Conservation (phyloP, 257 asterid species). For the Cynanchum wilfordii region DNA sequence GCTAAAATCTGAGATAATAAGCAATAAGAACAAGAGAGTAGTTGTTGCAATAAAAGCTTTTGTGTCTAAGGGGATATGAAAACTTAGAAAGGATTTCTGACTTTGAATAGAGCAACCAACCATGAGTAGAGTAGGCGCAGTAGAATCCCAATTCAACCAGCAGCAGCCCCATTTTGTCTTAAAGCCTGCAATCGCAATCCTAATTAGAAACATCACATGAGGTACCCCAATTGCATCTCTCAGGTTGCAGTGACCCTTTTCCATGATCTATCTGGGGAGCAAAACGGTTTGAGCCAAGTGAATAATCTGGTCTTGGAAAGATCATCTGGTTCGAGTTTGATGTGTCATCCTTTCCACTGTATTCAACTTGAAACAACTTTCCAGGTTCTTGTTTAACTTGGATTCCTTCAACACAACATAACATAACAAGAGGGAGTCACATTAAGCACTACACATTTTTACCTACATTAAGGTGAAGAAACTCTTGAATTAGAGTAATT, state of each 20-base stretch:
- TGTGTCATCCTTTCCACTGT: conserved; percentile 22
- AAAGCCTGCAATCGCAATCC: conserved; percentile 24
- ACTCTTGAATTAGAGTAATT: neutral
- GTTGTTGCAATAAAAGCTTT: conserved; percentile 15
- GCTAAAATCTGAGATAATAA: conserved; percentile 2
- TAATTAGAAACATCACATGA: conserved; percentile 32
- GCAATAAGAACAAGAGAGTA: conserved; percentile 10
- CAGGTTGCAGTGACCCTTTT: conserved; percentile 23
- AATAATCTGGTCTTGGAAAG: conserved; percentile 46
- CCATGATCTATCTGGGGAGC: conserved; percentile 27
- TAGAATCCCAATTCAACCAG: conserved; percentile 16
- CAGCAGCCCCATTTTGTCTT: conserved; percentile 6
- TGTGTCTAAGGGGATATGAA: conserved; percentile 13
- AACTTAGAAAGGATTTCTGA: neutral
- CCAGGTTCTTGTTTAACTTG: conserved; percentile 33
- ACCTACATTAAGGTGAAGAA: neutral
- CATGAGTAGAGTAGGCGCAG: neutral
- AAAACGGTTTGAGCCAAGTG: conserved; percentile 47
- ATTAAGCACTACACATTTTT: conserved; percentile 3
- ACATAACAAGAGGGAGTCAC: conserved; percentile 6
- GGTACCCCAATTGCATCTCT: conserved; percentile 37
- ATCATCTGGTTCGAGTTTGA: conserved; percentile 28
- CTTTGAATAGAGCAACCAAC: neutral
- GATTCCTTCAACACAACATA: conserved; percentile 36
- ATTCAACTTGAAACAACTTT: conserved; percentile 26